Evolutionary conservation across 305 asterid genomes (phyloP).

Genomic region (Petunia hybrid): DNA sequence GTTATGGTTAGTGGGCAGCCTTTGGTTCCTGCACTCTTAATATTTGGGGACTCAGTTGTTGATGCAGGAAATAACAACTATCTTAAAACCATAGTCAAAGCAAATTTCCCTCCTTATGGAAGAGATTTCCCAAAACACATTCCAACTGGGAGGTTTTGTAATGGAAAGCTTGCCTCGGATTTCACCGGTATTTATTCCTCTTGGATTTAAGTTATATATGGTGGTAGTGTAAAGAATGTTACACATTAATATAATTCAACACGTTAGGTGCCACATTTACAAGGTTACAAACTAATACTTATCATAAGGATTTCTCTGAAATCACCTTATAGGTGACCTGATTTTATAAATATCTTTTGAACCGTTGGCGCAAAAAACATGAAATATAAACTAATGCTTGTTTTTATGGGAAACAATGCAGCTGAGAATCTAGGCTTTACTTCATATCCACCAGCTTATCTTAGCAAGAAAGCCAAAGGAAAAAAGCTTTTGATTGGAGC

Average conservation of each 20-base stretch:
- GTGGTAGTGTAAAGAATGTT: not conserved
- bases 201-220: slow-evolving; percentile 27
- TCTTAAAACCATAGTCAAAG: slow-evolving; percentile 75
- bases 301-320: not conserved
- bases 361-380: not conserved
- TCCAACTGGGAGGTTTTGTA: slow-evolving; percentile 87
- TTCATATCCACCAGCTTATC: slow-evolving; percentile 75
- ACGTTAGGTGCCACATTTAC: not conserved
- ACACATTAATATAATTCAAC: not conserved
- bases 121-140: slow-evolving; percentile 67
- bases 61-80: slow-evolving; percentile 87
- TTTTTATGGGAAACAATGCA: slow-evolving; percentile 39
- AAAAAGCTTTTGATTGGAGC: slow-evolving; percentile 71
- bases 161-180: slow-evolving; percentile 92
- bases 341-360: not conserved
- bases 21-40: slow-evolving; percentile 73
- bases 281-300: not conserved
- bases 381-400: not conserved
- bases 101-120: slow-evolving; percentile 90
- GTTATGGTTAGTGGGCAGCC: slow-evolving; percentile 53
- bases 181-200: slow-evolving; percentile 61
- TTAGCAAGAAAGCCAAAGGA: slow-evolving; percentile 64
- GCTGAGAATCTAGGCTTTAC: slow-evolving; percentile 90
- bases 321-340: too few species aligned
- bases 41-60: slow-evolving; percentile 83